These are phyloP conservation scores for Escallonia herrerae DNA, from an alignment of 129 eudicot genomes.

Conservation along the genomic window DNA sequence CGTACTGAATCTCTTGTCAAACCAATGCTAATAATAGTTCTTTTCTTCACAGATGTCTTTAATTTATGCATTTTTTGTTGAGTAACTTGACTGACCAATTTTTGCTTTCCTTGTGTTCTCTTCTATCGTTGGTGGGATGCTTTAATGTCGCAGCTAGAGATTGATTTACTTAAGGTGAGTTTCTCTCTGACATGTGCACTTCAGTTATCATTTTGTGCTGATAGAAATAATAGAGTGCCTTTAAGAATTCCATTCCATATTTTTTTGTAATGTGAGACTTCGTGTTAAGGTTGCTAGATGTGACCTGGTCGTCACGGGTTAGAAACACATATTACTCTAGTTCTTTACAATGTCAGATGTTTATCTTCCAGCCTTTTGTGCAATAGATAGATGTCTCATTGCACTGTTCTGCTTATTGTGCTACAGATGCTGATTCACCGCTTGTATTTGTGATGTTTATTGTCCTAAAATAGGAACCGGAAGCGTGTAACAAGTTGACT, in stretches of 20 bases:
- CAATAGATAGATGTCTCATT: no score
- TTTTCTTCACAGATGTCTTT: background rate
- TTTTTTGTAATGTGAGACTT: background rate
- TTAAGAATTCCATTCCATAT: background rate
- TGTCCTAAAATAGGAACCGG: no score
- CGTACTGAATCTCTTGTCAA: background rate
- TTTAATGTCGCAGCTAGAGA: slow-evolving; percentile 74
- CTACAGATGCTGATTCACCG: no score
- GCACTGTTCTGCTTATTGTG: no score
- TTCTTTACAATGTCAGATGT: no score
- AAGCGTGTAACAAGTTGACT: no score
- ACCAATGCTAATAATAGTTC: background rate
- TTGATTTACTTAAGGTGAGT: slow-evolving; percentile 89
- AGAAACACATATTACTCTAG: no score
- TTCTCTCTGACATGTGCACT: slow-evolving; percentile 2
- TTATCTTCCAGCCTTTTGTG: no score
- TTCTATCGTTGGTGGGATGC: slow-evolving; percentile 17
- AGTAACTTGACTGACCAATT: slow-evolving; percentile 14
- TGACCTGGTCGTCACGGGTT: no score
- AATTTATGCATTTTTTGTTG: background rate
- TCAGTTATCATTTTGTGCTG: background rate
- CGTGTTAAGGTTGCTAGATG: no score
- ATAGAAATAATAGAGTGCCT: background rate
- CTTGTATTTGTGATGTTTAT: no score
- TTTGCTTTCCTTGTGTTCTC: slow-evolving; percentile 27